These are phyloP conservation scores for Magnusiomyces magnusii DNA, from an alignment of 1,139 yeast genomes.

Conservation along the genomic window DNA sequence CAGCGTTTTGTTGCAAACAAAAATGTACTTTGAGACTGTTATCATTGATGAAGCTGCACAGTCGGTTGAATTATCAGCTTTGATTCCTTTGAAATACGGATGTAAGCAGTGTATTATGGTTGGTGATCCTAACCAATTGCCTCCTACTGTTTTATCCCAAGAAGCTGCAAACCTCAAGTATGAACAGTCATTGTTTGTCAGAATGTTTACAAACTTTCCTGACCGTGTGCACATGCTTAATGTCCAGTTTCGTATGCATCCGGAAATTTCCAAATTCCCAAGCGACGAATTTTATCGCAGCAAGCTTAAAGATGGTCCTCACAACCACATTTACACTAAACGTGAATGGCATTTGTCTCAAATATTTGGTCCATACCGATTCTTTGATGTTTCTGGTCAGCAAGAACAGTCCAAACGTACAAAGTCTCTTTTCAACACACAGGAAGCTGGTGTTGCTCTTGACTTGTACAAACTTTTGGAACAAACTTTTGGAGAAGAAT, in stretches of 20 bases:
- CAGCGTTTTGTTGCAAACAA: slow-evolving; percentile 65
- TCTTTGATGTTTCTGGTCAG: slow-evolving; percentile 60
- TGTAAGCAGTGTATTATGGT: slow-evolving; percentile 91
- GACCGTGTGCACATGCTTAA: slow-evolving; percentile 64
- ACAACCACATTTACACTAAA: slow-evolving; percentile 50
- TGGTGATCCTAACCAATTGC: slow-evolving; percentile 97
- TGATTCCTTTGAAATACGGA: slow-evolving; percentile 90
- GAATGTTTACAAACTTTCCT: slow-evolving; percentile 70
- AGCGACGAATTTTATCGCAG: slow-evolving; percentile 73
- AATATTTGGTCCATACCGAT: slow-evolving; percentile 62
- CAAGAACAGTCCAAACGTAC: slow-evolving; percentile 43
- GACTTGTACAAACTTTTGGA: slow-evolving; percentile 42
- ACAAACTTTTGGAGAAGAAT: slow-evolving; percentile 23
- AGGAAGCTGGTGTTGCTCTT: slow-evolving; percentile 13
- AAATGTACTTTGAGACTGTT: slow-evolving; percentile 82
- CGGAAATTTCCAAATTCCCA: slow-evolving; percentile 78
- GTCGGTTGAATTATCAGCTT: slow-evolving; percentile 85
- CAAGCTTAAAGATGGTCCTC: slow-evolving; percentile 64
- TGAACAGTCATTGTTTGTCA: slow-evolving; percentile 86
- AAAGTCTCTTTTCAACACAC: slow-evolving; percentile 14
- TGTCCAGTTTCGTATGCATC: slow-evolving; percentile 97
- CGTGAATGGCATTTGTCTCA: slow-evolving; percentile 69
- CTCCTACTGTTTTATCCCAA: slow-evolving; percentile 92
- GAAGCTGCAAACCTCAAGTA: slow-evolving; percentile 72
- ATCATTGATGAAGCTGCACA: slow-evolving; percentile 98